A percentile compares a stretch with the other conserved stretches of the same genome.
These are phyloP conservation scores for Tephrocybe rancida DNA, from an alignment of 768 basidiomycete species.

Conservation along the genomic window DNA sequence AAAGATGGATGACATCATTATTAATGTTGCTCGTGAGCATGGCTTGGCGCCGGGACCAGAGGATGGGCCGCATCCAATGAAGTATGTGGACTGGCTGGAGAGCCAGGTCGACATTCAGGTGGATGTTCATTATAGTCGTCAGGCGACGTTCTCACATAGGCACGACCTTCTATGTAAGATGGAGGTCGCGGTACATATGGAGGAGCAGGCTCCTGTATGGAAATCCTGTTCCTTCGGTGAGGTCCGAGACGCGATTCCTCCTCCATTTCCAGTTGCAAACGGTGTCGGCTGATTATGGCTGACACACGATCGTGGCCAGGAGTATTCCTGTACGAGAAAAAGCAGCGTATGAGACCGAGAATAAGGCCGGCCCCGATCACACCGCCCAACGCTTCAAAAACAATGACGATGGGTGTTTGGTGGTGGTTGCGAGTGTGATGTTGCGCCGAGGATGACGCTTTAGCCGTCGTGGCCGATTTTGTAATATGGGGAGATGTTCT, in stretches of 20 bases:
- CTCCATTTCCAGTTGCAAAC: constrained; percentile 53
- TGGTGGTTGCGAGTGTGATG: constrained; percentile 15
- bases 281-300: constrained; percentile 42
- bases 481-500: constrained; percentile 1
- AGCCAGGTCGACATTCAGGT: constrained; percentile 14
- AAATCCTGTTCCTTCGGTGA: constrained; percentile 21
- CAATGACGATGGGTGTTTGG: constrained; percentile 39
- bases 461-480: constrained; percentile 14
- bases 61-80: constrained; percentile 3
- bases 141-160: not conserved
- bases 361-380: constrained; percentile 36
- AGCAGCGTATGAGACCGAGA: constrained; percentile 40
- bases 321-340: constrained; percentile 43
- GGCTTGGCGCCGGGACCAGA: constrained; percentile 2
- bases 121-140: constrained; percentile 16
- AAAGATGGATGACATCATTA: not conserved
- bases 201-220: constrained; percentile 47
- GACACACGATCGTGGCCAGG: constrained; percentile 49
- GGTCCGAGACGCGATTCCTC: constrained; percentile 46
- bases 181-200: constrained; percentile 56
- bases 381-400: constrained; percentile 49
- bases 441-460: not conserved
- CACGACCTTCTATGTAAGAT: constrained; percentile 33
- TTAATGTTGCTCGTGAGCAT: not conserved
- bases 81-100: constrained; percentile 1